Evolutionary conservation across 345 rosid species (phyloP), one percentile per base, ranked within the genome.

Genomic region (Populus deltoides): DNA sequence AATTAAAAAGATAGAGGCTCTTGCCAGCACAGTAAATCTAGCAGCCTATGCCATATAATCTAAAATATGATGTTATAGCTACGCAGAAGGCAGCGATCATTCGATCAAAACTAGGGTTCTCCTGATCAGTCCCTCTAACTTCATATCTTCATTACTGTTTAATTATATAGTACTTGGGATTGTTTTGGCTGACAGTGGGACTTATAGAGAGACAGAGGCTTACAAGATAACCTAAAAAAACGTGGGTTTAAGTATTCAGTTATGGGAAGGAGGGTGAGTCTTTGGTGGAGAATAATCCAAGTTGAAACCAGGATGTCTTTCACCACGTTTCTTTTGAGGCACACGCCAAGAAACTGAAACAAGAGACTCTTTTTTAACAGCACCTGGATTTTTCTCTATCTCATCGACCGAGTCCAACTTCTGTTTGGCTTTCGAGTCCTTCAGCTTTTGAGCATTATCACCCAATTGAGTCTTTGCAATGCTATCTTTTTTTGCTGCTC

Each of bases 221-320:
- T 8, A 70, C 35, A 70, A 13, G 72, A 69, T 69, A 22, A n/a
- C 29, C 65, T 24, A 9, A n/a, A 59, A 24, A 10, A 59, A 24
- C 18, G 18, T 43, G 47, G 53, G 24, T 12, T 9, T n/a, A 24
- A n/a, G 29, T 10, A 0, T 24, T 85, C 86, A 92, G 82, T 92
- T 92, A 80, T 92, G 97, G 62, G 90, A 87, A 78, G 97, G 97
- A 31, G 97, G 97, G 74, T 92, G 97, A 16, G 91, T 92, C 73
- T 87, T 89, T 18, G 97, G 97, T 38, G 90, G 91, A 76, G 90
- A 73, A 81, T 92, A 92, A 63, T 92, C 97, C 41, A 91, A 85
- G 80, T 84, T 87, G 78, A 92, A 92, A 71, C 83, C 89, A n/a
- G 94, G 94, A 53, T 85, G 84, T 70, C 87, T 86, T 38, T 82